A percentile compares a stretch with the other conserved stretches of the same genome.
Conservation (phyloP, 2,329 filamentous ascomycete genomes). For the Penicillium sp. region DNA sequence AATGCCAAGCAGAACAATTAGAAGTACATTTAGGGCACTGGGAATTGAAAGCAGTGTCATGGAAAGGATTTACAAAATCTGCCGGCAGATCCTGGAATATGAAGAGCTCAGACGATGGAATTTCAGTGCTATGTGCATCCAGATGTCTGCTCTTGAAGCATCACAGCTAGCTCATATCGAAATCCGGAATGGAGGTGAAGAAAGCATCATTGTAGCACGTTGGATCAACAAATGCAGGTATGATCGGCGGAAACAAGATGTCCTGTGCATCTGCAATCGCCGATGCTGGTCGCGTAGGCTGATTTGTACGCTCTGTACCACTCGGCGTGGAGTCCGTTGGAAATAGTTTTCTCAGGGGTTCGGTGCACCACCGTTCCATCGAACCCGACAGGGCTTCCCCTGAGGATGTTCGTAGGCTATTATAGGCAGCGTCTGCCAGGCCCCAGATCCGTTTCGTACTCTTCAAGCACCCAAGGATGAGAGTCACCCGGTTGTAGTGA, state of each 20-base stretch:
- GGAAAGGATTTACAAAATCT: not conserved
- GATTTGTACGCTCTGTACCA: conserved; percentile 14
- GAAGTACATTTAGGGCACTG: not conserved
- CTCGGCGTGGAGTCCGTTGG: conserved; percentile 17
- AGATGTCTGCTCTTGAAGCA: not conserved
- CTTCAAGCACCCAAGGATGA: conserved; percentile 35
- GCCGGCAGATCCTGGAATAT: not conserved
- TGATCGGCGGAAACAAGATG: conserved; percentile 24
- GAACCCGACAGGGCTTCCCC: conserved; percentile 27
- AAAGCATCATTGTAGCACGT: conserved; percentile 30
- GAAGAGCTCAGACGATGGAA: not conserved
- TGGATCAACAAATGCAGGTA: conserved; percentile 28
- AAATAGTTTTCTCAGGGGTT: conserved; percentile 22
- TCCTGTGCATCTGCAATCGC: conserved; percentile 24
- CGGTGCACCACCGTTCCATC: conserved; percentile 26
- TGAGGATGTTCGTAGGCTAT: conserved; percentile 25
- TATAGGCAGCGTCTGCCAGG: conserved; percentile 28
- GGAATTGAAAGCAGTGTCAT: not conserved
- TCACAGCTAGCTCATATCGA: conserved; percentile 19
- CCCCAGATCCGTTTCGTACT: conserved; percentile 29
- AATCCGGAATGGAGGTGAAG: conserved; percentile 26
- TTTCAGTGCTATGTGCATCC: not conserved
- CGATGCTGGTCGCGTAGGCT: conserved; percentile 8
- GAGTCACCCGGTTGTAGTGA: conserved; percentile 34
- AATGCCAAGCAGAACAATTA: not conserved